Conservation (phyloP, 2,329 filamentous ascomycete species). For the Trichoderma aggressivum region DNA sequence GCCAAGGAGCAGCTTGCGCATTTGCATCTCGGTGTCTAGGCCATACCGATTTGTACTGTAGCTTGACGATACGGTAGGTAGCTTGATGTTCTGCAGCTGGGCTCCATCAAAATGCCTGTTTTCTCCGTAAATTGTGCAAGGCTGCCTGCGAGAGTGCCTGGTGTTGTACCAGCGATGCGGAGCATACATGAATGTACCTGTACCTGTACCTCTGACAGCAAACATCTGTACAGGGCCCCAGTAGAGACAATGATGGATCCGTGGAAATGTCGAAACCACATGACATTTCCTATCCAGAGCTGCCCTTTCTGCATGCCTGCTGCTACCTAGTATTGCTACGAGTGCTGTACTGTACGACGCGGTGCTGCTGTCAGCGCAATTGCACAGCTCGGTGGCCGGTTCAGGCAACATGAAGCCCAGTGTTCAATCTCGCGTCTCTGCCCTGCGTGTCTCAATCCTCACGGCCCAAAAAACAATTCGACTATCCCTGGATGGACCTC, state of each 20-base stretch:
- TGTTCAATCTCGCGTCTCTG: slow-evolving; percentile 2
- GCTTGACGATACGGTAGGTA: not conserved
- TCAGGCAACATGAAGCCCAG: not conserved
- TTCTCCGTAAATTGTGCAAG: not conserved
- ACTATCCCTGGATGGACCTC: not conserved
- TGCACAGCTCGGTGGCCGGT: not conserved
- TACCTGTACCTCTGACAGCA: not conserved
- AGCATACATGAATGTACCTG: not conserved
- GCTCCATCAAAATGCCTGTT: not conserved
- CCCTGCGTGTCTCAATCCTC: slow-evolving; percentile 12
- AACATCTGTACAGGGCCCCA: not conserved
- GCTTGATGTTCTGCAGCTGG: not conserved
- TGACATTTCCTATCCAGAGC: not conserved
- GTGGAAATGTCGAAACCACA: not conserved
- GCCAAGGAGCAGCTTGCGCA: not conserved
- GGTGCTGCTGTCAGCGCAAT: not conserved
- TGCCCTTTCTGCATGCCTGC: not conserved
- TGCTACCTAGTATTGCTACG: not conserved
- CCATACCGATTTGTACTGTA: not conserved
- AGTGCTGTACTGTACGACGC: not conserved
- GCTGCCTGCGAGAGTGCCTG: not conserved
- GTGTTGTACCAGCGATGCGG: not conserved
- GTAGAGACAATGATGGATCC: not conserved
- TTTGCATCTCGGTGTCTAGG: not conserved
- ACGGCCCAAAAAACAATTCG: not conserved